Conservation (phyloP, 1,284 basidiomycete genomes). For the Heterobasidion parviporum region DNA sequence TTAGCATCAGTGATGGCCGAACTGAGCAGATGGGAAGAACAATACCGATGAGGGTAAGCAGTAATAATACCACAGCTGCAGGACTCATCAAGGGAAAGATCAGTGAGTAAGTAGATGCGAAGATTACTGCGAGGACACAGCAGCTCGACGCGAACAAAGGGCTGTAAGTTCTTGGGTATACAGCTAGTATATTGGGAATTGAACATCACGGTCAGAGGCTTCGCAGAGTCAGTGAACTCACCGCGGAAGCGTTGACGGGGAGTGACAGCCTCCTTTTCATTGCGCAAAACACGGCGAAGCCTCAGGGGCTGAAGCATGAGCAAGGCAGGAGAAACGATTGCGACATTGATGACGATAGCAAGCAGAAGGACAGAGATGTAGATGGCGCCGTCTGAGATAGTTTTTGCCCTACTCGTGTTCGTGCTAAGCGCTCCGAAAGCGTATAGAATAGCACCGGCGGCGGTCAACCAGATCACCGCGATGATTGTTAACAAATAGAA, state of each 20-base stretch:
- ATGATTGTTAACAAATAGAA: constrained; percentile 54
- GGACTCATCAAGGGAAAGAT: constrained; percentile 74
- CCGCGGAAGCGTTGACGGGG: constrained; percentile 75
- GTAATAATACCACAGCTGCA: constrained; percentile 56
- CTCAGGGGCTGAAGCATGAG: constrained; percentile 62
- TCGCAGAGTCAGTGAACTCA: constrained; percentile 24
- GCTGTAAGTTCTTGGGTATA: constrained; percentile 66
- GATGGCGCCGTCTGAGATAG: constrained; percentile 61
- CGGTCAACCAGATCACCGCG: constrained; percentile 53
- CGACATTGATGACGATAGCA: constrained; percentile 56
- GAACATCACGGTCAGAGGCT: neutral
- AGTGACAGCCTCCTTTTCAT: constrained; percentile 53
- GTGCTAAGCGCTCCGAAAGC: constrained; percentile 48
- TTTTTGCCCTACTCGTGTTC: constrained; percentile 29
- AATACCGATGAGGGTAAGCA: constrained; percentile 63
- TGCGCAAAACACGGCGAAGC: constrained; percentile 45
- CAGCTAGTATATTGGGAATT: constrained; percentile 33
- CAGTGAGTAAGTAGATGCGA: constrained; percentile 62
- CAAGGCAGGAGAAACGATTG: constrained; percentile 62
- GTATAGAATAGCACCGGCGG: constrained; percentile 61
- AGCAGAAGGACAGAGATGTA: constrained; percentile 62
- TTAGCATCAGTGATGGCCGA: too few species aligned
- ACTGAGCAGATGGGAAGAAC: neutral
- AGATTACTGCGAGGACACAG: constrained; percentile 60
- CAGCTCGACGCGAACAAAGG: constrained; percentile 58